Evolutionary conservation across 352 stramenopile genomes (phyloP).

Genomic region (Blastocystis sp.): DNA sequence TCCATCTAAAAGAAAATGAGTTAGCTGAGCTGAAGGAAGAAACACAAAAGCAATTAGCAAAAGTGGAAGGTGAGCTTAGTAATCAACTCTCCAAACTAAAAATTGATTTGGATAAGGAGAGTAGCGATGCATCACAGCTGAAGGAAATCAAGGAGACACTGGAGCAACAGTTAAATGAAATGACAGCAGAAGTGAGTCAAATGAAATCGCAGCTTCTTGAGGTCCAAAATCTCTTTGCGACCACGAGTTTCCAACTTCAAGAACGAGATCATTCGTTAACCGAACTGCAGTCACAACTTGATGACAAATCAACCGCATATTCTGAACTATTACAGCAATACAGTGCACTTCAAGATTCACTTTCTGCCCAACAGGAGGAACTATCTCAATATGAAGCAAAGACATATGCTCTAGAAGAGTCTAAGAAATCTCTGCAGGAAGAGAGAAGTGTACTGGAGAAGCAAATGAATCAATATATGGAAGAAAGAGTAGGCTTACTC

Average conservation of each 20-base stretch:
- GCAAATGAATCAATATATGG: background rate
- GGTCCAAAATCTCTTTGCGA: background rate
- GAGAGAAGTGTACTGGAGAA: background rate
- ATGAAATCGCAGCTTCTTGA: background rate
- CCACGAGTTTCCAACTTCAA: background rate
- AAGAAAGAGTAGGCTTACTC: background rate
- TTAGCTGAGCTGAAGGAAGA: background rate
- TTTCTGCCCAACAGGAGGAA: background rate
- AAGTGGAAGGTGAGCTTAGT: background rate
- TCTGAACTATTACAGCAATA: background rate
- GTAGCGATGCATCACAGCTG: background rate
- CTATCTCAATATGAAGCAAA: background rate
- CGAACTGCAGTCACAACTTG: background rate
- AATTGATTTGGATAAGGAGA: background rate
- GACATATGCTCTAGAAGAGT: background rate
- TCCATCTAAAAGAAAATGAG: background rate
- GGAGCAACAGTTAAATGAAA: background rate
- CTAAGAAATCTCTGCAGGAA: background rate
- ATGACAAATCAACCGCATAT: background rate
- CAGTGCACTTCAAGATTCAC: background rate
- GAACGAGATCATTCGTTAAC: background rate
- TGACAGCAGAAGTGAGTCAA: background rate
- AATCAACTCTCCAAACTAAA: background rate
- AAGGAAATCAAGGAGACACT: background rate
- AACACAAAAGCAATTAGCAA: background rate